Evolutionary conservation across 2,329 filamentous ascomycete genomes (phyloP).

Genomic region (Exophiala sp.): DNA sequence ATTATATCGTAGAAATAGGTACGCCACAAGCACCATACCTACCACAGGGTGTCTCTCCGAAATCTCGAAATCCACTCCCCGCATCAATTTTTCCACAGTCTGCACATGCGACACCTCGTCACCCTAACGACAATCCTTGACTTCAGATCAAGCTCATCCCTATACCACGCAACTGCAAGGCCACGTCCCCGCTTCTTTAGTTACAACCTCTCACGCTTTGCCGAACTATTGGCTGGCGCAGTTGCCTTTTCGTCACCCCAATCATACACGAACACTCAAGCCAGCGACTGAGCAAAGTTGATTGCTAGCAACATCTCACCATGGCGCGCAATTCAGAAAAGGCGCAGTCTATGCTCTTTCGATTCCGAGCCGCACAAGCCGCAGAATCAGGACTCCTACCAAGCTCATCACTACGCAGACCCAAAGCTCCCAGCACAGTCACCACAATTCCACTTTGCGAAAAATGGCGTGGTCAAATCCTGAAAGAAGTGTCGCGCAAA

Average conservation of each 20-base stretch:
- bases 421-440: slow-evolving; percentile 85
- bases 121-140: too few species aligned
- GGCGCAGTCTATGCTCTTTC: slow-evolving; percentile 99
- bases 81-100: slow-evolving; percentile 1
- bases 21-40: too few species aligned
- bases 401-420: slow-evolving; percentile 80
- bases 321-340: slow-evolving; percentile 95
- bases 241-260: too few species aligned
- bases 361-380: slow-evolving; percentile 96
- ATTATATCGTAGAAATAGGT: too few species aligned
- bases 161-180: too few species aligned
- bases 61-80: not conserved
- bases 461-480: slow-evolving; percentile 96
- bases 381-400: slow-evolving; percentile 95
- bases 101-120: too few species aligned
- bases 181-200: too few species aligned
- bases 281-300: not conserved
- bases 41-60: not conserved
- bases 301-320: slow-evolving; percentile 35
- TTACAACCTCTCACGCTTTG: too few species aligned
- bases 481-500: slow-evolving; percentile 96
- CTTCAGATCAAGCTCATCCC: too few species aligned
- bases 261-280: not conserved
- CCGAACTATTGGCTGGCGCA: too few species aligned
- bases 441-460: slow-evolving; percentile 82